A percentile compares a stretch with the other conserved stretches of the same genome.
Evolutionary conservation across 495 filamentous ascomycete genomes (phyloP).

Genomic region (Annulohypoxylon bovei): DNA sequence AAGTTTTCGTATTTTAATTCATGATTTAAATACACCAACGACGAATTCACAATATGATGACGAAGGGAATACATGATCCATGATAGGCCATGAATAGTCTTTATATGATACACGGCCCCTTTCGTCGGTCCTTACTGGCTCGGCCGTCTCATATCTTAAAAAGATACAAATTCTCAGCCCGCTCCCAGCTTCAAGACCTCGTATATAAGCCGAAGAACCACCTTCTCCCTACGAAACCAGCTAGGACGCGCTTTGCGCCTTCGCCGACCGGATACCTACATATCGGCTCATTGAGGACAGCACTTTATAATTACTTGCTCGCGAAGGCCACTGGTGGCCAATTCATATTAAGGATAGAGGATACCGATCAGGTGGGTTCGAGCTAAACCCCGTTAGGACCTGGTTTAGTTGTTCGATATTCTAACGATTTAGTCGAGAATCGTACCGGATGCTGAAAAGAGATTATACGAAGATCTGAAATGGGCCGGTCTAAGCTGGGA

Average conservation of each 20-base stretch:
- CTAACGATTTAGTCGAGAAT: constrained; percentile 48
- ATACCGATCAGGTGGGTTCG: constrained; percentile 84
- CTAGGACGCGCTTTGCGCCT: constrained; percentile 92
- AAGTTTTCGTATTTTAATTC: background rate
- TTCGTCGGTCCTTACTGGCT: constrained; percentile 27
- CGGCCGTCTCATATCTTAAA: constrained; percentile 33
- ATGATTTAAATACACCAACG: background rate
- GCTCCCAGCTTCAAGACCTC: constrained; percentile 8
- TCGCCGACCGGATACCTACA: constrained; percentile 95
- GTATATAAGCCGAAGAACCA: background rate
- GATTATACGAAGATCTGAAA: constrained; percentile 77
- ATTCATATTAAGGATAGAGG: constrained; percentile 91
- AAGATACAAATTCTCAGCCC: constrained; percentile 38
- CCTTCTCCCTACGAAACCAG: constrained; percentile 68
- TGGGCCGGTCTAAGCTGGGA: constrained; percentile 96
- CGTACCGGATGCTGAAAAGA: constrained; percentile 78
- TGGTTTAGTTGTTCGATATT: background rate
- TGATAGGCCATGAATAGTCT: constrained; percentile 38
- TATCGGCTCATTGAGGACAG: constrained; percentile 89
- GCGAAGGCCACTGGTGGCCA: constrained; percentile 91
- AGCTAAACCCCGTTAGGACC: background rate
- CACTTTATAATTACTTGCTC: constrained; percentile 89
- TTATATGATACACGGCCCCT: constrained; percentile 29
- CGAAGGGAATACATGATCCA: constrained; percentile 5
- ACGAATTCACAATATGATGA: background rate